Evolutionary conservation across 1,284 basidiomycete genomes (phyloP).

Genomic region (Ustilago shanxiensis): DNA sequence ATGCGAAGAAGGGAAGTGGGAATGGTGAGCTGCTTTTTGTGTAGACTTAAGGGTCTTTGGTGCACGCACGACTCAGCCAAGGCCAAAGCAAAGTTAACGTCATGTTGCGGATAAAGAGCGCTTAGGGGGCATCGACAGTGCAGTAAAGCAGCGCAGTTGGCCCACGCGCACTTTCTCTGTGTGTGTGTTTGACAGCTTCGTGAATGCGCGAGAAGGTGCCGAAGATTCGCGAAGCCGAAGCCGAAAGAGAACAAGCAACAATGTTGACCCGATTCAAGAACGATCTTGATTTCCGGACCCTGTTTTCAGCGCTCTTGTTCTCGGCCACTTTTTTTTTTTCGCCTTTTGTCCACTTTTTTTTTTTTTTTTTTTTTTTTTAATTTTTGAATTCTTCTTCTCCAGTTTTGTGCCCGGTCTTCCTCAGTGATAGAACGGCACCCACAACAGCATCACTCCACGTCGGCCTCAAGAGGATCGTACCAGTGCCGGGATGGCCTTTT

Average conservation of each 20-base stretch:
- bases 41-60: not conserved
- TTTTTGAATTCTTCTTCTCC: not conserved
- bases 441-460: not conserved
- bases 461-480: not conserved
- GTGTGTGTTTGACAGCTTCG: constrained; percentile 13
- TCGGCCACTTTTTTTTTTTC: constrained; percentile 15
- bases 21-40: not conserved
- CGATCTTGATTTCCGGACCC: constrained; percentile 5
- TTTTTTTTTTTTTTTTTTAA: constrained; percentile 4
- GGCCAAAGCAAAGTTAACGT: not conserved
- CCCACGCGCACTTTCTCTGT: not conserved
- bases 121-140: constrained; percentile 7
- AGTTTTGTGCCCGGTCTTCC: not conserved
- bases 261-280: constrained; percentile 10
- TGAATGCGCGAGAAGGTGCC: constrained; percentile 20
- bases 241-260: not conserved
- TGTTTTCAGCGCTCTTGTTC: constrained; percentile 12
- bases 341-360: too few relatives aligned
- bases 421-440: not conserved
- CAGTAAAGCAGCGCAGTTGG: not conserved
- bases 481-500: constrained; percentile 2
- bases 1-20: not conserved
- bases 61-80: not conserved
- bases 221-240: constrained; percentile 35
- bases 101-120: not conserved